These are phyloP conservation scores for Trypanosoma cruzi DNA, from an alignment of 208 protist species.

Conservation along the genomic window DNA sequence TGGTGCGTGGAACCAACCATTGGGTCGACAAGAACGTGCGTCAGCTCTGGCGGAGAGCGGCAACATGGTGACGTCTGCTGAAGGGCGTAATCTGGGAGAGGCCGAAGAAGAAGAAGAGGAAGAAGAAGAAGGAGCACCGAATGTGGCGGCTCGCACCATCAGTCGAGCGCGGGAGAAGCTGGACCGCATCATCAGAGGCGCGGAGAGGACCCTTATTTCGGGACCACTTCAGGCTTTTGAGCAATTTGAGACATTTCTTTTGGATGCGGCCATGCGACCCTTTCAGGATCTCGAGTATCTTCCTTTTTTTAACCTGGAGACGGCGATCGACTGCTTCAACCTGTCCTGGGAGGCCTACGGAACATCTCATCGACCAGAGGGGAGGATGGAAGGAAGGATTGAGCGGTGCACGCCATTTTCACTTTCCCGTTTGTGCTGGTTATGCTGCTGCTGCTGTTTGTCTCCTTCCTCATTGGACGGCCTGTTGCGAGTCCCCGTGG, in stretches of 20 bases:
- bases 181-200: constrained; percentile 35
- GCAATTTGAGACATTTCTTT: constrained; percentile 44
- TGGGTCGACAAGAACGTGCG: neutral
- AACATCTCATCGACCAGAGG: neutral
- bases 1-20: neutral
- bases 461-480: neutral
- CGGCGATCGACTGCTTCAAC: constrained; percentile 89
- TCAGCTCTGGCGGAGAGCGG: neutral
- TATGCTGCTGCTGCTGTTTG: constrained; percentile 4
- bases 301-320: constrained; percentile 90
- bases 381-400: neutral
- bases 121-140: neutral
- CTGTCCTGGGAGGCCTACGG: constrained; percentile 74
- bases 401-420: neutral
- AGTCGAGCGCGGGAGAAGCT: constrained; percentile 18
- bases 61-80: neutral
- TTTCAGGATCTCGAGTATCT: constrained; percentile 63
- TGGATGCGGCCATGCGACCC: constrained; percentile 53
- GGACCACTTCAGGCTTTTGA: constrained; percentile 50
- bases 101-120: neutral
- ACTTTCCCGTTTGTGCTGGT: neutral
- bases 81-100: neutral
- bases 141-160: neutral
- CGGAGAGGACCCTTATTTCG: constrained; percentile 51
- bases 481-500: neutral